Evolutionary conservation across 345 rosid genomes (phyloP).

Genomic region (Psidium guajava): DNA sequence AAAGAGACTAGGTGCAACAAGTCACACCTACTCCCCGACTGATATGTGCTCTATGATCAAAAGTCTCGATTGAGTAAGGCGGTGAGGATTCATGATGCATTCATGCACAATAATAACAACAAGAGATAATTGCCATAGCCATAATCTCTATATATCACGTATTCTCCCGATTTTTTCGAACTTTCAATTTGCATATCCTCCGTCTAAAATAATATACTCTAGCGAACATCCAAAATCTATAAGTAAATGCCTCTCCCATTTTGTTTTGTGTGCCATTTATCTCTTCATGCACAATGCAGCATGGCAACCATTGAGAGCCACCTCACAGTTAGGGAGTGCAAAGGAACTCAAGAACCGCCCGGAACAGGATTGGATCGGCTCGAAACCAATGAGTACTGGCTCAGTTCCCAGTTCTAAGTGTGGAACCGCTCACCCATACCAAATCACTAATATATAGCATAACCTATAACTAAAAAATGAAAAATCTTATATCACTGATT

Average conservation of each 20-base stretch:
- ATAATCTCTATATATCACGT: background rate
- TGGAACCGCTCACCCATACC: too few relatives aligned
- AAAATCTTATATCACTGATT: too few relatives aligned
- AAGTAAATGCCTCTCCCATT: background rate
- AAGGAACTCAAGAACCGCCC: too few relatives aligned
- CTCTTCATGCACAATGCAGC: fast-evolving
- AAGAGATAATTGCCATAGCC: background rate
- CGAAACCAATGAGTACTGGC: too few relatives aligned
- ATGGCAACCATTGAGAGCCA: background rate
- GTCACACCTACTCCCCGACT: background rate
- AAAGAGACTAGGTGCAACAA: too few relatives aligned
- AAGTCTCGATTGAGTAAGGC: too few relatives aligned
- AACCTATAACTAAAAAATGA: too few relatives aligned
- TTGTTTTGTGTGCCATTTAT: background rate
- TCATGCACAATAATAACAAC: background rate
- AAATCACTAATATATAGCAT: too few relatives aligned
- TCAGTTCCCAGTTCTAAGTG: too few relatives aligned
- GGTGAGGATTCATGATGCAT: background rate
- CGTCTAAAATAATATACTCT: background rate
- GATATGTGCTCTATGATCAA: background rate
- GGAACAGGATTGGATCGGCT: too few relatives aligned
- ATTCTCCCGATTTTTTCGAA: background rate
- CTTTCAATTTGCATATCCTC: background rate
- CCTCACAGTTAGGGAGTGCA: too few relatives aligned
- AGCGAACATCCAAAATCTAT: background rate